phyloP scores from a whole-genome alignment of 192 early-diverging fungal species.

The Rhizoclosmatium globosum region DNA sequence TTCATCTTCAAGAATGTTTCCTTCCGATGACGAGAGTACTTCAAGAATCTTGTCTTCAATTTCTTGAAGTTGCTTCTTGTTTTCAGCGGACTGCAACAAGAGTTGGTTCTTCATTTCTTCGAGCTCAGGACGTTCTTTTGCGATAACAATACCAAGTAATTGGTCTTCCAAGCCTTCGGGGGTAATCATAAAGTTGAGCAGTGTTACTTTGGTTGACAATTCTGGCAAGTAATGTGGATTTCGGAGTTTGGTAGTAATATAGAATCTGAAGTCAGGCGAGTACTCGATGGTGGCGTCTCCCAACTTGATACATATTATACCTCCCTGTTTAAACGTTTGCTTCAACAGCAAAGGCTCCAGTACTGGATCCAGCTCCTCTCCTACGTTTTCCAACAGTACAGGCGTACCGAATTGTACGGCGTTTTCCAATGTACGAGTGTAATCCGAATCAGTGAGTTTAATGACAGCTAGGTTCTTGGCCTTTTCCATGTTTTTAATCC shows the following conservation, averaged over 20 bases:
- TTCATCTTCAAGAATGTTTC: slow-evolving; percentile 72
- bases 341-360: slow-evolving; percentile 67
- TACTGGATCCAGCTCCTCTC: slow-evolving; percentile 66
- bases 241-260: slow-evolving; percentile 67
- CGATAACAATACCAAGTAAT: slow-evolving; percentile 69
- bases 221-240: slow-evolving; percentile 71
- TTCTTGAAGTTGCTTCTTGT: slow-evolving; percentile 68
- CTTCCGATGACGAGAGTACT: slow-evolving; percentile 63
- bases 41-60: slow-evolving; percentile 72
- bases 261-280: slow-evolving; percentile 69
- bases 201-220: slow-evolving; percentile 66
- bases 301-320: slow-evolving; percentile 66
- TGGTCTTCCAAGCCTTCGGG: slow-evolving; percentile 71
- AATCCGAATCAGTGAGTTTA: slow-evolving; percentile 66
- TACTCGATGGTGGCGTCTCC: slow-evolving; percentile 68
- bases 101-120: slow-evolving; percentile 70
- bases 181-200: slow-evolving; percentile 72
- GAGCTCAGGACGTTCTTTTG: slow-evolving; percentile 67
- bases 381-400: slow-evolving; percentile 66
- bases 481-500: slow-evolving; percentile 73
- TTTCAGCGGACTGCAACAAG: slow-evolving; percentile 65
- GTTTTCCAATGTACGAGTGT: slow-evolving; percentile 65
- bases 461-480: slow-evolving; percentile 60
- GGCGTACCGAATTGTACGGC: slow-evolving; percentile 71
- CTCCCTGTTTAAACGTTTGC: slow-evolving; percentile 71